Base-by-base conservation (phyloP, 2,329 filamentous ascomycete genomes). In the Onygena corvina region DNA sequence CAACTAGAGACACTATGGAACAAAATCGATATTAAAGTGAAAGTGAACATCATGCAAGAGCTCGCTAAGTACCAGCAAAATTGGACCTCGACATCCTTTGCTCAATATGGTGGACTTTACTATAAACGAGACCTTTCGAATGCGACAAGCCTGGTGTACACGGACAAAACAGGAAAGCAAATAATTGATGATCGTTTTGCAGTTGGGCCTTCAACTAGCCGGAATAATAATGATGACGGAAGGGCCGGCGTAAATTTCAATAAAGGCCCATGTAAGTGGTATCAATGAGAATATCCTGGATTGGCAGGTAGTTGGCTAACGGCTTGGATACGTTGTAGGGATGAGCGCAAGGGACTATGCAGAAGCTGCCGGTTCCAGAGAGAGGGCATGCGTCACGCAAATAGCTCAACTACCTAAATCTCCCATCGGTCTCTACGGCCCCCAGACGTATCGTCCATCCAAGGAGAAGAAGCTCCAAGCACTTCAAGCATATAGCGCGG, bases 371-470 rank as follows among this genome's bases (percentile, higher is more conserved):
- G 63, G 56, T 25, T 54, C 53, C 52, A 58, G 62, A 46, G 63
- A 69, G 51, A 57, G 64, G 36, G 54, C 56, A 46, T 68, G 63
- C 61, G 59, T 67, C 31, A 30, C 54, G 53, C n/a, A 53, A 54
- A 50, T 58, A 56, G 30, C 16, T 9, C n/a, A 47, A n/a, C n/a
- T 47, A 6, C 30, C 45, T 4, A 51, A 61, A 52, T 54, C 53
- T 33, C 52, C 57, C 61, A 50, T 57, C 56, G 25, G 56, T 61
- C 6, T 50, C 14, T 44, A 52, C 30, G 64, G 59, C 5, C 52
- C 57, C 49, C n/a, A 52, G 59, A 30, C 60, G 66, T 63, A 63
- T 46, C 56, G 50, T 20, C 64, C 63, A n/a, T 47, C 48, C 34
- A 50, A 54, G 20, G 61, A 67, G 51, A 58, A 65, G 18, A 53